phyloP scores from a whole-genome alignment of 768 basidiomycete genomes.

The Termitomyces sp. region DNA sequence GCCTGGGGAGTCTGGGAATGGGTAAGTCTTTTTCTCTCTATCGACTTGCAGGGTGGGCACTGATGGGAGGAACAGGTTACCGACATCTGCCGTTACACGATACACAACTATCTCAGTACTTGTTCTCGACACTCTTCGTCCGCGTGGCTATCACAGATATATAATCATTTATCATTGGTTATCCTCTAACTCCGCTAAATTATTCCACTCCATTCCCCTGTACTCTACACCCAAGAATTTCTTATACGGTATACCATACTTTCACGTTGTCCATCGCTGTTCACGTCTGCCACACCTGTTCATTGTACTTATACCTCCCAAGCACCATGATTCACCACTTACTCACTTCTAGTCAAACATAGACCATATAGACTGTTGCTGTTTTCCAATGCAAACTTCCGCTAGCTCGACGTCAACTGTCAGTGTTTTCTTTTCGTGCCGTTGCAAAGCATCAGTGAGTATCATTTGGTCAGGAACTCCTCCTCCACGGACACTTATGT shows the following conservation, averaged over 20 bases:
- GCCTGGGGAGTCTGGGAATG: slow-evolving; percentile 69
- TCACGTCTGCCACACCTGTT: neutral
- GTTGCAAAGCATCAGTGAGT: too few relatives aligned
- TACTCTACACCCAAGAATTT: neutral
- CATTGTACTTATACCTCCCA: neutral
- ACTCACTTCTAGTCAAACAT: neutral
- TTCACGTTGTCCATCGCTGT: neutral
- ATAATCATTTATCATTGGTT: neutral
- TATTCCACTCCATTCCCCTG: neutral
- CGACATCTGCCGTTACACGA: slow-evolving; percentile 95
- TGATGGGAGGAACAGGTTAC: slow-evolving; percentile 54
- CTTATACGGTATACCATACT: neutral
- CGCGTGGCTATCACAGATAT: slow-evolving; percentile 47
- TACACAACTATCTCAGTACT: slow-evolving; percentile 78
- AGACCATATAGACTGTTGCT: neutral
- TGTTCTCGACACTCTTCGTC: slow-evolving; percentile 94
- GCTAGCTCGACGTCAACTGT: too few relatives aligned
- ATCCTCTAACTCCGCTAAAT: neutral
- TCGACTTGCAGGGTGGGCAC: neutral
- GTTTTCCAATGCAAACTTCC: too few relatives aligned
- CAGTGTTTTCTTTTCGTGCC: too few relatives aligned
- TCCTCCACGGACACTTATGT: too few relatives aligned
- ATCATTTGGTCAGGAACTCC: too few relatives aligned
- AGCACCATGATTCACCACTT: neutral
- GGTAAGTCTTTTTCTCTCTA: slow-evolving; percentile 42